These are phyloP conservation scores for Phaeosphaeriaceae sp. DNA, from an alignment of 2,329 filamentous ascomycete species.

Conservation along the genomic window DNA sequence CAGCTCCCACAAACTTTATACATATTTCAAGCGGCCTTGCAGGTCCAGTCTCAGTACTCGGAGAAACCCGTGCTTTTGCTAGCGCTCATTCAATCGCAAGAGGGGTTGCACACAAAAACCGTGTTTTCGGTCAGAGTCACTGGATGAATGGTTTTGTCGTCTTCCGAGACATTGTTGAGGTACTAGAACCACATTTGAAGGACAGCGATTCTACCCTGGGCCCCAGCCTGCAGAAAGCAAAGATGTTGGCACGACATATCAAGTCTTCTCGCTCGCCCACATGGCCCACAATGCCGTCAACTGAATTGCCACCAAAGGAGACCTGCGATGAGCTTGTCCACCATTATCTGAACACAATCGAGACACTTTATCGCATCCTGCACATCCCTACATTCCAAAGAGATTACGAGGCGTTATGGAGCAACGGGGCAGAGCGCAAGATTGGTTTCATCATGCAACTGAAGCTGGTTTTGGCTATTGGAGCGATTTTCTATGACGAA, in stretches of 20 bases:
- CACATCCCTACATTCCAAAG: constrained; percentile 60
- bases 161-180: constrained; percentile 53
- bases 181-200: constrained; percentile 52
- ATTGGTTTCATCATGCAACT: constrained; percentile 62
- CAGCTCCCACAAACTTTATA: constrained; percentile 34
- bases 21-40: constrained; percentile 50
- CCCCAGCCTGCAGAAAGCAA: constrained; percentile 57
- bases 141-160: constrained; percentile 61
- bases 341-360: constrained; percentile 58
- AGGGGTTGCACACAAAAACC: constrained; percentile 62
- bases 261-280: constrained; percentile 57
- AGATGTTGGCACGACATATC: constrained; percentile 60
- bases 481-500: constrained; percentile 59
- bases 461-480: constrained; percentile 66
- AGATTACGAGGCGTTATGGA: constrained; percentile 62
- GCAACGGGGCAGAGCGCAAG: constrained; percentile 34
- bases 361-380: constrained; percentile 58
- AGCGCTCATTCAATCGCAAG: constrained; percentile 46
- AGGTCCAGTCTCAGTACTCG: constrained; percentile 55
- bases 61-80: constrained; percentile 44
- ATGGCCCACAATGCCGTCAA: constrained; percentile 56
- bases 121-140: constrained; percentile 65
- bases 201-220: constrained; percentile 49
- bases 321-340: constrained; percentile 58
- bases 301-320: constrained; percentile 56